phyloP scores from a whole-genome alignment of 2,329 filamentous ascomycete species.

The Ramichloridium luteum region DNA sequence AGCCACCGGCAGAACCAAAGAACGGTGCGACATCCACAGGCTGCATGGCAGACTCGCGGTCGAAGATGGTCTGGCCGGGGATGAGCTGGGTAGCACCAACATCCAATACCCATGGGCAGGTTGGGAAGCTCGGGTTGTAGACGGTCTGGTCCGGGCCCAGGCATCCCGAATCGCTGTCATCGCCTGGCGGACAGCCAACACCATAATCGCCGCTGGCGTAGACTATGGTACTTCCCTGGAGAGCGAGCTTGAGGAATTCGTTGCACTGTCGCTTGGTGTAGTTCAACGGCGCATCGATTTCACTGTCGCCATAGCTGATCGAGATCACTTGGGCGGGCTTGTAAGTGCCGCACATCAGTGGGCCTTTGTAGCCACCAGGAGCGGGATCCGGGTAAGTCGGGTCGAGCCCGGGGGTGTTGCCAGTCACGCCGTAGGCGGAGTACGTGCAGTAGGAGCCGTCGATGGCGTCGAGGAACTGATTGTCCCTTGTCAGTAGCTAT shows the following conservation, averaged over 20 bases:
- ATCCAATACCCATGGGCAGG: conserved; percentile 23
- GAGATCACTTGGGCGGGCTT: conserved; percentile 43
- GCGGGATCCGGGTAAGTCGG: conserved; percentile 34
- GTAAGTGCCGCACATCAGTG: conserved; percentile 33
- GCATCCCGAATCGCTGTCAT: conserved; percentile 19
- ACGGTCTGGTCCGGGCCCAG: conserved; percentile 15
- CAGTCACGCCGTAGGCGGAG: conserved; percentile 10
- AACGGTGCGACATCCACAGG: conserved; percentile 13
- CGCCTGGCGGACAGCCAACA: conserved; percentile 12
- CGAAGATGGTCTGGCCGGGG: conserved; percentile 20
- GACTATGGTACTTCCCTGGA: conserved; percentile 36
- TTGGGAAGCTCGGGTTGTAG: conserved; percentile 10
- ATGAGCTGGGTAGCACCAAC: conserved; percentile 31
- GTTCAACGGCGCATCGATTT: conserved; percentile 37
- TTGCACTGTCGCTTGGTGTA: conserved; percentile 38
- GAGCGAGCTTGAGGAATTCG: conserved; percentile 34
- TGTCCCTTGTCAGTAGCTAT: conserved; percentile 17
- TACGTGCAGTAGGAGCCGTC: conserved; percentile 13
- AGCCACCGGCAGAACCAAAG: conserved; percentile 29
- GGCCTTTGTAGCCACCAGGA: conserved; percentile 38
- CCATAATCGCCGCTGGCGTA: conserved; percentile 35
- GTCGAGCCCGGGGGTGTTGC: conserved; percentile 8
- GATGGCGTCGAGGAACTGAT: conserved; percentile 13
- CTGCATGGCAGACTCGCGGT: conserved; percentile 14
- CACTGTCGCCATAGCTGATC: conserved; percentile 44